A percentile compares a stretch with the other conserved stretches of the same genome.
phyloP scores from a whole-genome alignment of 768 basidiomycete species.

The Multifurca ochricompacta region DNA sequence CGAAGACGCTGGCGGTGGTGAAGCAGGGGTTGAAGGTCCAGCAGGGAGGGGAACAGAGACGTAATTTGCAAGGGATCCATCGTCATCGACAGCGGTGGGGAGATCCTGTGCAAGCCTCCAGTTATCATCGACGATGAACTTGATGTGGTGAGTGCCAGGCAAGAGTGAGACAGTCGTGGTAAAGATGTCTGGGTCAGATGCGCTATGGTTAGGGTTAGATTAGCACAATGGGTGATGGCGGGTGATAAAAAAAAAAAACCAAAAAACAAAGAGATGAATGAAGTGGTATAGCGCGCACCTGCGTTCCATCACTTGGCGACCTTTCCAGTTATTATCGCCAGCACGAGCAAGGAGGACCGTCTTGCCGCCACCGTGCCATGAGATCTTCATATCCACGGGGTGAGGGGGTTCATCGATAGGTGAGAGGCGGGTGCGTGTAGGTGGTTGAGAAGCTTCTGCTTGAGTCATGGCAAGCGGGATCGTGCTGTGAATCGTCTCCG shows the following conservation, averaged over 20 bases:
- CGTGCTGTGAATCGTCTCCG: slow-evolving; percentile 53
- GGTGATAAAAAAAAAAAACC: slow-evolving; percentile 11
- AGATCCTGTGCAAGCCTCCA: slow-evolving; percentile 73
- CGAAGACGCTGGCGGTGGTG: slow-evolving; percentile 27
- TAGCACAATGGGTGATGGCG: slow-evolving; percentile 4
- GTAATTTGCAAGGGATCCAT: slow-evolving; percentile 92
- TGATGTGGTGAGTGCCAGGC: slow-evolving; percentile 89
- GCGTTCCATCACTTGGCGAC: slow-evolving; percentile 53
- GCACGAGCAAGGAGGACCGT: slow-evolving; percentile 62
- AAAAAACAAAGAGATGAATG: too few relatives aligned
- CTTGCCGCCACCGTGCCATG: slow-evolving; percentile 56
- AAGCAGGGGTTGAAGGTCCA: slow-evolving; percentile 27
- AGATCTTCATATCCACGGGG: slow-evolving; percentile 34
- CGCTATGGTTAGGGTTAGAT: slow-evolving; percentile 15
- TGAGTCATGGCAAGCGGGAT: slow-evolving; percentile 44
- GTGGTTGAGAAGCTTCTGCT: slow-evolving; percentile 26
- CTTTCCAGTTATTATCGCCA: slow-evolving; percentile 71
- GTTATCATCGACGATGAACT: slow-evolving; percentile 89
- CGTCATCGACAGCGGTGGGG: slow-evolving; percentile 89
- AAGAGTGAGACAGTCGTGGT: slow-evolving; percentile 45
- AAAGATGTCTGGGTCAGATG: slow-evolving; percentile 29
- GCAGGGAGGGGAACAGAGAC: slow-evolving; percentile 52
- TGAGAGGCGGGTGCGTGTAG: slow-evolving; percentile 6
- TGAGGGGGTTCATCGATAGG: slow-evolving; percentile 20
- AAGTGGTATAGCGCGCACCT: slow-evolving; percentile 41